Evolutionary conservation across 176 grass and related monocot genomes (phyloP), one percentile per base, ranked within the genome.

Genomic region (Phoenix roebelenii): DNA sequence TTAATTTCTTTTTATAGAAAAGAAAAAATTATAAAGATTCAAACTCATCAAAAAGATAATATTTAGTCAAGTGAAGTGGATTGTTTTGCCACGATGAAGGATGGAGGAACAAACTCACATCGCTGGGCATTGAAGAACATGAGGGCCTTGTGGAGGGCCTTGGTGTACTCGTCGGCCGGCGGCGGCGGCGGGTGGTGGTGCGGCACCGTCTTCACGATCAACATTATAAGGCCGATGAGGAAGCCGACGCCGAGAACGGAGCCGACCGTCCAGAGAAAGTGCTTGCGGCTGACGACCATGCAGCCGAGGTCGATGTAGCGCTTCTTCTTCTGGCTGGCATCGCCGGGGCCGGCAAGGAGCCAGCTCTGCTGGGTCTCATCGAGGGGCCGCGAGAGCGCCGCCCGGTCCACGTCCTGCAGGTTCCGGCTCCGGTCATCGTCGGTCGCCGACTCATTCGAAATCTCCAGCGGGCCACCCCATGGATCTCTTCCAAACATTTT

Each of bases 401-500:
- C 65, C 25, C 65, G 51, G 65, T 67, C 65, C 17, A 29, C 18
- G 51, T 67, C 65, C 65, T 65, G 63, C 49, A 65, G 49, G 52
- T 67, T 67, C 52, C 65, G 51, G 65, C 65, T 67, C 18, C 65
- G 51, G 52, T 67, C 65, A 26, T 67, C 65, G 25, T 67, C 65
- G 7, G 65, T 67, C n/a, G 65, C 65, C 51, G 65, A 67, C 25
- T 51, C 65, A 3, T 67, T 26, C 25, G 65, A 30, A 19, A 67
- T 67, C 51, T 67, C 65, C 65, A 95, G 67, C 59, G 89, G 61
- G 58, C 89, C 89, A 30, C 89, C 89, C 89, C 89, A 95, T 35
- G 89, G 89, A 85, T 95, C 89, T 35, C 89, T 70, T 52, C 89
- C 89, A 72, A 95, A 95, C 89, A 95, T 95, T 78, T 80, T 87